Conservation (phyloP, 495 filamentous ascomycete species). For the Lophiotrema nucula region DNA sequence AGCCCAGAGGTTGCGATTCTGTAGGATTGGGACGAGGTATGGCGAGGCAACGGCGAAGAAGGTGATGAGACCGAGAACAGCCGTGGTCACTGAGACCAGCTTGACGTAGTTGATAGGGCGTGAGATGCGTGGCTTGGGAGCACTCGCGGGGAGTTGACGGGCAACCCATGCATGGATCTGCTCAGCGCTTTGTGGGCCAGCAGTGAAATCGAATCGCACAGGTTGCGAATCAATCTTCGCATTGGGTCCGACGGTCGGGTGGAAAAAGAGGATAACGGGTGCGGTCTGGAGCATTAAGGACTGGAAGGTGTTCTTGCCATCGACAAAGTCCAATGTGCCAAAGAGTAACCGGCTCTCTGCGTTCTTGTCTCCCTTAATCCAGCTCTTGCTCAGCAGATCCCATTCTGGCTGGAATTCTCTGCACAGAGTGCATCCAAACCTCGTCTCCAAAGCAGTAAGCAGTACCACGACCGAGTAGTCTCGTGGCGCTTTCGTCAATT, state of each 20-base stretch:
- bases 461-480: constrained; percentile 82
- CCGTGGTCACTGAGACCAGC: constrained; percentile 64
- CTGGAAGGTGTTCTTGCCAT: constrained; percentile 85
- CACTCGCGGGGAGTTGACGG: constrained; percentile 67
- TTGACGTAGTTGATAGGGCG: constrained; percentile 86
- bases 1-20: constrained; percentile 92
- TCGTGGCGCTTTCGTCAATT: constrained; percentile 71
- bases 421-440: constrained; percentile 85
- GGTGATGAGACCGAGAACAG: constrained; percentile 64
- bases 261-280: constrained; percentile 84
- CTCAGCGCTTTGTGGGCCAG: constrained; percentile 72
- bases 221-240: constrained; percentile 68
- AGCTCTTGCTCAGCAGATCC: constrained; percentile 83
- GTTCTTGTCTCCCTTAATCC: constrained; percentile 74
- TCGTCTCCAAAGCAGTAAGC: constrained; percentile 80
- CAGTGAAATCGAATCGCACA: constrained; percentile 80
- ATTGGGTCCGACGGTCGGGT: constrained; percentile 80
- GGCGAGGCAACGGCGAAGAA: constrained; percentile 73
- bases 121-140: constrained; percentile 69
- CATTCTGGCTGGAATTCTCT: constrained; percentile 92
- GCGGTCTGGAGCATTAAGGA: constrained; percentile 94
- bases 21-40: constrained; percentile 79
- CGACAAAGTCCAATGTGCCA: constrained; percentile 82
- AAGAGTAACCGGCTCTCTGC: constrained; percentile 73
- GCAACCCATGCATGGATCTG: constrained; percentile 74